Base-by-base conservation (phyloP, 176 grass and related monocot genomes). In the Ensete ventricosum region DNA sequence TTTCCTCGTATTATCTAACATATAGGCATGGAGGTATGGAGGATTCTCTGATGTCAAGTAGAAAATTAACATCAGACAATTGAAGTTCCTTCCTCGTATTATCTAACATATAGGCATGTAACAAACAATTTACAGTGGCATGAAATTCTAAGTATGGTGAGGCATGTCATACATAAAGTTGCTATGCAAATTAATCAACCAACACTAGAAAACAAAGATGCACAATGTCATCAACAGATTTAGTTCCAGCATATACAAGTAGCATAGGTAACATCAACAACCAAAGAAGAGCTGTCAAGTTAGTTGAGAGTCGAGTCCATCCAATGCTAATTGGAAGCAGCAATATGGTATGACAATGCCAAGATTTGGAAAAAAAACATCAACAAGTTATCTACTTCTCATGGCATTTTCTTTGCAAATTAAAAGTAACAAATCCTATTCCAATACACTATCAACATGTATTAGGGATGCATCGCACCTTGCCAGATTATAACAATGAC, bases 401-500 rank as follows among this genome's bases (percentile, higher is more conserved):
- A 72, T 72, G 50, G 8, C 9, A 19, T 22, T 52, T 10, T 52
- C 11, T 22, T 52, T 19, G 48, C 17, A 51, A 43, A 49, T 71
- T 71, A 20, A 16, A 51, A 22, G 53, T 72, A 43, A 34, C 29
- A 76, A 50, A 14, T 48, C 25, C 1, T 62, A 62, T 27, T 62
- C 10, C 19, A 14, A 70, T 59, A 76, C 19, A 74, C 21, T 50
- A 1, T 27, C 10, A 9, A 0, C 71, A 71, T 20, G 48, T 21
- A 64, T 21, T 54, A 57, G 12, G 23, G 10, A 51, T 53, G 16
- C 16, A 74, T 48, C 12, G 82, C 87, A 97, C 95, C 95, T 91
- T 94, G 90, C 95, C 90, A 99, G 19, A 99, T 84, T 69, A 99
- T 91, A 64, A 99, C 86, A 51, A 94, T 29, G 81, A 91, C 87